Conservation (phyloP, 2,329 filamentous ascomycete genomes). For the Rutstroemia sydowiana region DNA sequence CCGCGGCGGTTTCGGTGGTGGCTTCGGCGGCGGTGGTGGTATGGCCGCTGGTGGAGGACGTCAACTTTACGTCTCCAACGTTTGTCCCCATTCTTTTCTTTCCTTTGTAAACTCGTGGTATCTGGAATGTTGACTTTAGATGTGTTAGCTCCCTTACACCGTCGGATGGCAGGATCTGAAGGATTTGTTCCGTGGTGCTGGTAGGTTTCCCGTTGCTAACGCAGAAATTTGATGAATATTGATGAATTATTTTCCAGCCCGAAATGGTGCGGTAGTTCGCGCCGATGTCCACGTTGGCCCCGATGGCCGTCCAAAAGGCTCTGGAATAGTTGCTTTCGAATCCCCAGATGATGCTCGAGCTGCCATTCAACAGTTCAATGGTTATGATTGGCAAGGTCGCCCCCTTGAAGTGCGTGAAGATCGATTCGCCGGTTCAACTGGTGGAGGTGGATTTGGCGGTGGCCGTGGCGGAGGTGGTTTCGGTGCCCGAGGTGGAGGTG, state of each 20-base stretch:
- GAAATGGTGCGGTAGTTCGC: slow-evolving; percentile 75
- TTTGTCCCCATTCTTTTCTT: slow-evolving; percentile 53
- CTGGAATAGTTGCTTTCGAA: slow-evolving; percentile 95
- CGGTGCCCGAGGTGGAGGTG: slow-evolving; percentile 36
- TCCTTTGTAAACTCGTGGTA: slow-evolving; percentile 24
- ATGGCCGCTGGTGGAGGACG: slow-evolving; percentile 56
- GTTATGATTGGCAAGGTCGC: slow-evolving; percentile 96
- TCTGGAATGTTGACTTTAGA: slow-evolving; percentile 32
- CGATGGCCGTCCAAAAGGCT: slow-evolving; percentile 90
- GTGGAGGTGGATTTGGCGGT: slow-evolving; percentile 25
- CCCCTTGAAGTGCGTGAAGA: slow-evolving; percentile 92
- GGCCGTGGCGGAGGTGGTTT: slow-evolving; percentile 40
- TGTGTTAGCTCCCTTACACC: slow-evolving; percentile 79
- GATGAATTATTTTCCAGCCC: slow-evolving; percentile 35
- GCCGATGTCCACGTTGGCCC: slow-evolving; percentile 91
- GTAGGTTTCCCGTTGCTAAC: slow-evolving; percentile 49
- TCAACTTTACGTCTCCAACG: slow-evolving; percentile 97
- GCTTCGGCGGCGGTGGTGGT: slow-evolving; percentile 36
- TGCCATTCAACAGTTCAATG: slow-evolving; percentile 95
- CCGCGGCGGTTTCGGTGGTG: slow-evolving; percentile 20
- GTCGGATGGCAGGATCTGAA: slow-evolving; percentile 99
- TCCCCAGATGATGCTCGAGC: slow-evolving; percentile 89
- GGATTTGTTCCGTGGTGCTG: slow-evolving; percentile 95
- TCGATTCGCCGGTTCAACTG: slow-evolving; percentile 66
- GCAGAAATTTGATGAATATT: slow-evolving; percentile 20